Evolutionary conservation across 2,329 filamentous ascomycete species (phyloP).

Genomic region (Phoma sp.): DNA sequence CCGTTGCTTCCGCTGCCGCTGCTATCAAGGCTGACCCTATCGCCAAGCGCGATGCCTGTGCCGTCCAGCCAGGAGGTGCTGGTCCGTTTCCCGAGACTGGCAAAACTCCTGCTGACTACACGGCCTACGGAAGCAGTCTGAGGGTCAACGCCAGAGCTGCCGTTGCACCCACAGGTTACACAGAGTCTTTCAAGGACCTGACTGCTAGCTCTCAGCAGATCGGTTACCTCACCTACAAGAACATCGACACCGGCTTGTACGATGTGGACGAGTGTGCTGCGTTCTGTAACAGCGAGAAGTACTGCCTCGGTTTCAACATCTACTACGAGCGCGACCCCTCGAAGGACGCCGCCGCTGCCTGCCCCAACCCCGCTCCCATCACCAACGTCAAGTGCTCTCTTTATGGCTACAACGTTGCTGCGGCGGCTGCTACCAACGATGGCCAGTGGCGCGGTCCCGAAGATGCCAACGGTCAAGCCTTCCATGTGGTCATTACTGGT

Average conservation of each 20-base stretch:
- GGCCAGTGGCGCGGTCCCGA: slow-evolving; percentile 29
- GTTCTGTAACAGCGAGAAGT: slow-evolving; percentile 33
- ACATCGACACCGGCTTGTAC: slow-evolving; percentile 23
- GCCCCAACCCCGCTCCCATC: slow-evolving; percentile 26
- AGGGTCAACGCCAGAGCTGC: slow-evolving; percentile 21
- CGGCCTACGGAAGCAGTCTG: too few relatives aligned
- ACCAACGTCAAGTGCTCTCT: slow-evolving; percentile 39
- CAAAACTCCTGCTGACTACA: slow-evolving; percentile 21
- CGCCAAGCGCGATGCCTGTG: slow-evolving; percentile 10
- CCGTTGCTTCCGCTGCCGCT: slow-evolving; percentile 27
- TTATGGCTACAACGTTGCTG: slow-evolving; percentile 34
- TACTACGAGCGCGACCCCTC: slow-evolving; percentile 37
- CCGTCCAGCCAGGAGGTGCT: slow-evolving; percentile 18
- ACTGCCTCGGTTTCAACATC: slow-evolving; percentile 39
- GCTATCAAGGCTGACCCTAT: slow-evolving; percentile 16
- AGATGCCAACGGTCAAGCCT: slow-evolving; percentile 18
- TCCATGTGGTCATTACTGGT: slow-evolving; percentile 36
- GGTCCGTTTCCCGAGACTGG: slow-evolving; percentile 22
- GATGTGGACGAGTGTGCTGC: slow-evolving; percentile 21
- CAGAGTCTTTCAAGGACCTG: slow-evolving; percentile 23
- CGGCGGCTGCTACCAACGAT: slow-evolving; percentile 26
- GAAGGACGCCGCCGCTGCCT: slow-evolving; percentile 19
- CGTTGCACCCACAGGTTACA: slow-evolving; percentile 24
- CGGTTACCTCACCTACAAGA: slow-evolving; percentile 38
- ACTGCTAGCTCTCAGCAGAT: slow-evolving; percentile 29